Evolutionary conservation across 768 basidiomycete genomes (phyloP).

Genomic region (Trametes punicea): DNA sequence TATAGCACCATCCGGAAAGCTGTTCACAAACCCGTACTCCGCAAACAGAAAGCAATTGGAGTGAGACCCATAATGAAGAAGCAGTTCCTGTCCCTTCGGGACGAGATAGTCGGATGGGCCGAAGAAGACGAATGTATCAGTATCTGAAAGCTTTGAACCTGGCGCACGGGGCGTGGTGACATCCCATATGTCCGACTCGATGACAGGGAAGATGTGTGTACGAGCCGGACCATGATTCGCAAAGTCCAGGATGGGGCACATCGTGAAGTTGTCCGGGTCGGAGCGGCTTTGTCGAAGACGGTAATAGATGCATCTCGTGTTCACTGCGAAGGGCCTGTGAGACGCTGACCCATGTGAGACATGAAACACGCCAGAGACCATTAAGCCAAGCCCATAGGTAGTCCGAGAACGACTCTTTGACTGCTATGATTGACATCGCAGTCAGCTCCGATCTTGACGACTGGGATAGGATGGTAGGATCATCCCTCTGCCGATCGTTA

Average conservation of each 20-base stretch:
- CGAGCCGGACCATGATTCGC: constrained; percentile 65
- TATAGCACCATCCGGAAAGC: constrained; percentile 28
- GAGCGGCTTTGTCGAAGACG: constrained; percentile 47
- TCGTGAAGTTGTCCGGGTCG: constrained; percentile 73
- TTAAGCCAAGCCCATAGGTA: constrained; percentile 93
- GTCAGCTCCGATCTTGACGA: constrained; percentile 14
- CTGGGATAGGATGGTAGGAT: neutral
- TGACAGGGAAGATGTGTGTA: constrained; percentile 44
- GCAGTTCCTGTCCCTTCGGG: constrained; percentile 59
- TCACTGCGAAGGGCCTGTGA: constrained; percentile 50
- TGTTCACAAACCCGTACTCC: constrained; percentile 86
- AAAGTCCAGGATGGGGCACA: constrained; percentile 90
- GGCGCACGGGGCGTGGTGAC: constrained; percentile 33
- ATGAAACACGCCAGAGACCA: constrained; percentile 43
- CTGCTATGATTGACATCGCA: neutral
- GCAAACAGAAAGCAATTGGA: constrained; percentile 72
- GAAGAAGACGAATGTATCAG: constrained; percentile 48
- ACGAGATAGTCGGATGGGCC: constrained; percentile 34
- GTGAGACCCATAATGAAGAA: constrained; percentile 78
- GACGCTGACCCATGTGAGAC: neutral
- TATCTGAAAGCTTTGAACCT: constrained; percentile 26
- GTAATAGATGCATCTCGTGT: constrained; percentile 86
- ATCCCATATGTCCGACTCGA: constrained; percentile 33
- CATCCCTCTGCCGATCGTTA: constrained; percentile 7
- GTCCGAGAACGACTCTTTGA: constrained; percentile 25